phyloP scores from a whole-genome alignment of 164 flowering plant genomes.

The Akebia trifoliata region DNA sequence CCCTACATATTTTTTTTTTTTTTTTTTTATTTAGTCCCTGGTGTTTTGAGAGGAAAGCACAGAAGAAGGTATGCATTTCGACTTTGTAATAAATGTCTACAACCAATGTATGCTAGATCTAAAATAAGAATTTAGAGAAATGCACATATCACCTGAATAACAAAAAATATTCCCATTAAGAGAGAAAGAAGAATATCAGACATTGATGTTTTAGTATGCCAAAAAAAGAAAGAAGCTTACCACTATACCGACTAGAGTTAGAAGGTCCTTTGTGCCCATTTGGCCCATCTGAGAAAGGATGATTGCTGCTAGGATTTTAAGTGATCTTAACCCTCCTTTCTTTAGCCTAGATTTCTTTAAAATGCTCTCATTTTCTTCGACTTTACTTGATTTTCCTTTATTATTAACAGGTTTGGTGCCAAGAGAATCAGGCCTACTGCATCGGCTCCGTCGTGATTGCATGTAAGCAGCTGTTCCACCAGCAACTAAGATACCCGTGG shows the following conservation, averaged over 20 bases:
- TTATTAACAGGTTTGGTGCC: slow-evolving; percentile 32
- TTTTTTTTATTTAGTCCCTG: background rate
- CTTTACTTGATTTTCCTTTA: slow-evolving; percentile 25
- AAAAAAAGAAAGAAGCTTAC: slow-evolving; percentile 36
- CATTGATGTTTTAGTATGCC: too few relatives aligned
- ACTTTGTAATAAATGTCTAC: too few relatives aligned
- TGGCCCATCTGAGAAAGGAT: slow-evolving; percentile 79
- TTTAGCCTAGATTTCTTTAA: slow-evolving; percentile 37
- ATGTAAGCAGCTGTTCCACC: slow-evolving; percentile 87
- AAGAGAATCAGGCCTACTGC: slow-evolving; percentile 28
- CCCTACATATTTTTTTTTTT: background rate
- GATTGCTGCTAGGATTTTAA: slow-evolving; percentile 68
- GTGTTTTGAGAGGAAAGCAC: too few relatives aligned
- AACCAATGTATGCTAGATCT: too few relatives aligned
- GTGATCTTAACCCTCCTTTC: slow-evolving; percentile 71
- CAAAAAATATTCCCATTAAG: too few relatives aligned
- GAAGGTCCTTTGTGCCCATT: slow-evolving; percentile 62
- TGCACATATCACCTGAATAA: too few relatives aligned
- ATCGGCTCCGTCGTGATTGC: slow-evolving; percentile 40
- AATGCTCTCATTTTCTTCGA: slow-evolving; percentile 19
- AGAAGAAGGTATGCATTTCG: too few relatives aligned
- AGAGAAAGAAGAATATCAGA: too few relatives aligned
- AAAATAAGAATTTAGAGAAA: too few relatives aligned
- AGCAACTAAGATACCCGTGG: slow-evolving; percentile 69
- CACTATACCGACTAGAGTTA: slow-evolving; percentile 65